phyloP scores from a whole-genome alignment of 805 yeast genomes.

The Teunomyces pallodes region DNA sequence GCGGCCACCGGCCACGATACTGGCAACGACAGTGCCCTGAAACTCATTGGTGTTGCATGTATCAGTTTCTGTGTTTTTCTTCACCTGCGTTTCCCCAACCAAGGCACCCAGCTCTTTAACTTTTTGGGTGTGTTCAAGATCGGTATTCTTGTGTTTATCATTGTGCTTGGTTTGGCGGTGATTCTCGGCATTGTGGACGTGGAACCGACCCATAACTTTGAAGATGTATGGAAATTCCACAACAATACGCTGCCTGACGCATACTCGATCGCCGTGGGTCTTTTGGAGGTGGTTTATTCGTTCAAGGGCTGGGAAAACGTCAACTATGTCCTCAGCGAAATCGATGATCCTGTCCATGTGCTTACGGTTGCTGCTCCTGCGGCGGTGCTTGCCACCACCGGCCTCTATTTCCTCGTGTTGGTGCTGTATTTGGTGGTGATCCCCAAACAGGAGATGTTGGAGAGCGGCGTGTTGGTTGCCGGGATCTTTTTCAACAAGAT shows the following conservation, averaged over 20 bases:
- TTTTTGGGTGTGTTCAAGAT: slow-evolving; percentile 55
- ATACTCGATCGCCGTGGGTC: slow-evolving; percentile 54
- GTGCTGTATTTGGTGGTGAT: slow-evolving; percentile 57
- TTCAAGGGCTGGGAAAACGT: slow-evolving; percentile 74
- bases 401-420: slow-evolving; percentile 55
- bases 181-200: slow-evolving; percentile 27
- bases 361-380: slow-evolving; percentile 60
- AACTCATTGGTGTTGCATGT: slow-evolving; percentile 49
- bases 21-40: slow-evolving; percentile 21
- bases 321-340: slow-evolving; percentile 59
- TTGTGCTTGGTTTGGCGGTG: slow-evolving; percentile 46
- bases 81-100: slow-evolving; percentile 48
- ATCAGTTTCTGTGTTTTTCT: slow-evolving; percentile 46
- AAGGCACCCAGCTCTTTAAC: slow-evolving; percentile 52
- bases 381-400: slow-evolving; percentile 52
- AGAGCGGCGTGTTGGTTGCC: slow-evolving; percentile 63
- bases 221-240: slow-evolving; percentile 32
- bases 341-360: slow-evolving; percentile 54
- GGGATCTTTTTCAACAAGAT: slow-evolving; percentile 58
- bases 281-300: slow-evolving; percentile 58
- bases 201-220: slow-evolving; percentile 21
- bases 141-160: slow-evolving; percentile 47
- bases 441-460: slow-evolving; percentile 43
- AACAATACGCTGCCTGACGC: slow-evolving; percentile 25
- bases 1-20: slow-evolving; percentile 26